phyloP scores from a whole-genome alignment of 2,329 filamentous ascomycete species.

The Aspergillus costaricaensis region DNA sequence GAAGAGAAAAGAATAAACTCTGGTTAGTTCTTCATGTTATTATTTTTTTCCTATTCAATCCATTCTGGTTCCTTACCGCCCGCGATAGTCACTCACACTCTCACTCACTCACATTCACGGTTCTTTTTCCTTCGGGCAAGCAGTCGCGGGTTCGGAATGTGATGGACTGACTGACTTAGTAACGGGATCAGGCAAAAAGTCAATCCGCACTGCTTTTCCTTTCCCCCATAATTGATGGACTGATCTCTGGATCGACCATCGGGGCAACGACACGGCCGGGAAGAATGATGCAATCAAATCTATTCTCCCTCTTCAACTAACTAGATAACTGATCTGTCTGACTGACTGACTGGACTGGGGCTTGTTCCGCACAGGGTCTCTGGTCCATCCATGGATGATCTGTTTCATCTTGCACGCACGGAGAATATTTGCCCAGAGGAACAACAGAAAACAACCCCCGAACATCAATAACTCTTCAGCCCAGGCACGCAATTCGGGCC shows the following conservation, averaged over 20 bases:
- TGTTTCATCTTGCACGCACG: not conserved
- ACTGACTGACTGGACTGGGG: not conserved
- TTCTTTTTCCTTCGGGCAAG: slow-evolving; percentile 17
- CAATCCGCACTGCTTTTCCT: not conserved
- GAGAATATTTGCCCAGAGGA: not conserved
- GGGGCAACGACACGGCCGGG: not conserved
- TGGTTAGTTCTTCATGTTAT: not conserved
- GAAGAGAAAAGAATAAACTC: too few relatives aligned
- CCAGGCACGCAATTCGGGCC: not conserved
- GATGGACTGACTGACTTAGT: not conserved
- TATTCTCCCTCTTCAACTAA: too few relatives aligned
- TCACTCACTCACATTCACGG: too few relatives aligned
- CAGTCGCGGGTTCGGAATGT: not conserved
- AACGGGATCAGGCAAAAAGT: not conserved
- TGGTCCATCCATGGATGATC: not conserved
- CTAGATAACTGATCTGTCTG: too few relatives aligned
- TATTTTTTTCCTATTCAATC: not conserved
- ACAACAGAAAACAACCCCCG: not conserved
- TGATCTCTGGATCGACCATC: not conserved
- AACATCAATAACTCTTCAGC: not conserved
- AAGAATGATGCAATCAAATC: not conserved
- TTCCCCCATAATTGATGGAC: not conserved
- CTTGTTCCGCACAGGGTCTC: not conserved
- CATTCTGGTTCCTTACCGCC: not conserved
- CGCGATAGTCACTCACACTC: not conserved